These are phyloP conservation scores for Globisporangium megalacanthum DNA, from an alignment of 352 stramenopile genomes.

Conservation along the genomic window DNA sequence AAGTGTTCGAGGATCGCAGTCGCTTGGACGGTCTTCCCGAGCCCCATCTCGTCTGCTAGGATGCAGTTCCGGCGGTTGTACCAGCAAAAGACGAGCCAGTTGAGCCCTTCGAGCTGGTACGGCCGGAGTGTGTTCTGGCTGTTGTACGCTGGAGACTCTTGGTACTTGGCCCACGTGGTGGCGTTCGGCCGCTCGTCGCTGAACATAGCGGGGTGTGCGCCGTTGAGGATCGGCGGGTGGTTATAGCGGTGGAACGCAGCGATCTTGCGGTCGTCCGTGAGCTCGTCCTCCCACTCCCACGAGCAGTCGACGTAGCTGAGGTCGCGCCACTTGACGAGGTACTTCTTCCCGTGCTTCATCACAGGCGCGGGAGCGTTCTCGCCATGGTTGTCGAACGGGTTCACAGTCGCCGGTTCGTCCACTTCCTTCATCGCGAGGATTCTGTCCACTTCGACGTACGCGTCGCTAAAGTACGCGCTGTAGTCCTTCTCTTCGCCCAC, in stretches of 20 bases:
- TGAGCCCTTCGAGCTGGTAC: constrained; percentile 98
- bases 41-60: constrained; percentile 84
- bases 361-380: constrained; percentile 30
- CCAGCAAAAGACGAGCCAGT: constrained; percentile 98
- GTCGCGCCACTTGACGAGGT: constrained; percentile 90
- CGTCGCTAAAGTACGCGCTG: constrained; percentile 80
- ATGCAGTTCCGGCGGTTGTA: constrained; percentile 95
- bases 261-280: constrained; percentile 89
- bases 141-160: constrained; percentile 86
- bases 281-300: constrained; percentile 88
- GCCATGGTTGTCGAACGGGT: constrained; percentile 58
- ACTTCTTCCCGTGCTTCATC: constrained; percentile 85
- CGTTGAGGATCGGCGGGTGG: constrained; percentile 79
- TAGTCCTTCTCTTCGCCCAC: constrained; percentile 71
- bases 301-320: constrained; percentile 87
- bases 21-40: constrained; percentile 90
- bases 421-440: constrained; percentile 76
- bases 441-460: constrained; percentile 80
- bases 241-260: constrained; percentile 84
- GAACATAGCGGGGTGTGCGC: constrained; percentile 76
- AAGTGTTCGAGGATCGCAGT: constrained; percentile 95
- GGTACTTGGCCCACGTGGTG: constrained; percentile 84
- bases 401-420: constrained; percentile 65
- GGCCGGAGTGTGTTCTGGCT: constrained; percentile 94
- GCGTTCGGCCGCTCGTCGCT: constrained; percentile 77